Percentiles rank a stretch among this genome's conserved stretches.
Conservation (phyloP, 2,329 filamentous ascomycete species). For the Xylariaceae sp. region DNA sequence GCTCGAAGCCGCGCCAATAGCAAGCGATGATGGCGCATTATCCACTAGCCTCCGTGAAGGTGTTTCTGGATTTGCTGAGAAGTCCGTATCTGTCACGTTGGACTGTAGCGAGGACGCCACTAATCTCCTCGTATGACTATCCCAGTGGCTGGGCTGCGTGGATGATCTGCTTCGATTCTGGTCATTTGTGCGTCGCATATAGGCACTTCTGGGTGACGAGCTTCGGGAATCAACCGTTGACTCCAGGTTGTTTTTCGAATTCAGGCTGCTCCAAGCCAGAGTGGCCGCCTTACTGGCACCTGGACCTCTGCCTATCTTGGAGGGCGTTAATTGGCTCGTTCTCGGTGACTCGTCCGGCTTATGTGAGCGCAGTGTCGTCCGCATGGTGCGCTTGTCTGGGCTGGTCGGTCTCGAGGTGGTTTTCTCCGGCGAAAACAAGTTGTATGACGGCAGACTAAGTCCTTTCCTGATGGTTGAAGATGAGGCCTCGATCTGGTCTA, state of each 20-base stretch:
- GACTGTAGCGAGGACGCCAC: conserved; percentile 38
- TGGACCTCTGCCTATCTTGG: conserved; percentile 43
- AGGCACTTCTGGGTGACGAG: conserved; percentile 22
- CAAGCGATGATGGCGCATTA: conserved; percentile 42
- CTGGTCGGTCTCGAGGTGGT: conserved; percentile 46
- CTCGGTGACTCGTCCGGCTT: conserved; percentile 42
- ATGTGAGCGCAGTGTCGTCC: conserved; percentile 53
- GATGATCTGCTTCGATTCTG: conserved; percentile 28
- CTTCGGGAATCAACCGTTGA: conserved; percentile 24
- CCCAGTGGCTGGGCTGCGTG: conserved; percentile 44
- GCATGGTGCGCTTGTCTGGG: conserved; percentile 57
- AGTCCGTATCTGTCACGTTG: conserved; percentile 26
- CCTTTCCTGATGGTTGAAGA: conserved; percentile 27
- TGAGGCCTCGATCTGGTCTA: conserved; percentile 21
- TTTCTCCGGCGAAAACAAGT: conserved; percentile 31
- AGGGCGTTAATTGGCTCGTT: conserved; percentile 36
- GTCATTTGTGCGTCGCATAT: conserved; percentile 30
- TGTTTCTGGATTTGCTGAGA: conserved; percentile 27
- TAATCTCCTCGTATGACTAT: conserved; percentile 50
- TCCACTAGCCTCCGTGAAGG: conserved; percentile 39
- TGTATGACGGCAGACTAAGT: conserved; percentile 31
- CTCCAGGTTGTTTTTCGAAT: conserved; percentile 30
- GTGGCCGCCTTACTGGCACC: conserved; percentile 60
- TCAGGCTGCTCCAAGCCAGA: conserved; percentile 53
- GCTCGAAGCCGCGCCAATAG: conserved; percentile 52